These are phyloP conservation scores for Auricularia cornea DNA, from an alignment of 768 basidiomycete genomes.

Conservation along the genomic window DNA sequence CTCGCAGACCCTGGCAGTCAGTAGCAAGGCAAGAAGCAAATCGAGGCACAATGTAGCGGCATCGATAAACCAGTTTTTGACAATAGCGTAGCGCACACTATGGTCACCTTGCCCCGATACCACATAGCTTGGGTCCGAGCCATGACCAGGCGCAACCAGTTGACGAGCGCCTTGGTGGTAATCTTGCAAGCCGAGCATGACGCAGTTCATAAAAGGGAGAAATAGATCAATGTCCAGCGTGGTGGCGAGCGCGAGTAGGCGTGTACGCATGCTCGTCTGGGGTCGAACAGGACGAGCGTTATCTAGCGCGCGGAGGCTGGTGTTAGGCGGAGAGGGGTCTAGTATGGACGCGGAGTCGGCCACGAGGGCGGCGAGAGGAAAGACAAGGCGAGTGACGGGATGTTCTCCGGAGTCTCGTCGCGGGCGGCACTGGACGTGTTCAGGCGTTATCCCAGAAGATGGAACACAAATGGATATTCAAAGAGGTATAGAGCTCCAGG, in stretches of 20 bases:
- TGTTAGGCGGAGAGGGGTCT: not conserved
- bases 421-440: constrained; percentile 30
- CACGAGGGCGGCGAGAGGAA: constrained; percentile 74
- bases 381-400: constrained; percentile 49
- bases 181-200: constrained; percentile 97
- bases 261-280: constrained; percentile 57
- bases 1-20: too few species aligned
- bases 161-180: constrained; percentile 42
- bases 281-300: constrained; percentile 66
- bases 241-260: constrained; percentile 58
- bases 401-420: constrained; percentile 70
- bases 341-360: constrained; percentile 7
- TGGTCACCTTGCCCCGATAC: too few species aligned
- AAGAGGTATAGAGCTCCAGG: too few species aligned
- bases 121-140: constrained; percentile 10
- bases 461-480: too few species aligned
- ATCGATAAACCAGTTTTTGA: too few species aligned
- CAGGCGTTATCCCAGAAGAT: constrained; percentile 31
- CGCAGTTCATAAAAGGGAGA: constrained; percentile 85
- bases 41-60: too few species aligned
- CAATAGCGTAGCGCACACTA: too few species aligned
- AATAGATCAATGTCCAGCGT: constrained; percentile 77
- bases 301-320: constrained; percentile 5
- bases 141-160: constrained; percentile 22
- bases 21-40: too few species aligned